A percentile compares a stretch with the other conserved stretches of the same genome.
Evolutionary conservation across 495 filamentous ascomycete species (phyloP).

Genomic region (Xylaria scruposa): DNA sequence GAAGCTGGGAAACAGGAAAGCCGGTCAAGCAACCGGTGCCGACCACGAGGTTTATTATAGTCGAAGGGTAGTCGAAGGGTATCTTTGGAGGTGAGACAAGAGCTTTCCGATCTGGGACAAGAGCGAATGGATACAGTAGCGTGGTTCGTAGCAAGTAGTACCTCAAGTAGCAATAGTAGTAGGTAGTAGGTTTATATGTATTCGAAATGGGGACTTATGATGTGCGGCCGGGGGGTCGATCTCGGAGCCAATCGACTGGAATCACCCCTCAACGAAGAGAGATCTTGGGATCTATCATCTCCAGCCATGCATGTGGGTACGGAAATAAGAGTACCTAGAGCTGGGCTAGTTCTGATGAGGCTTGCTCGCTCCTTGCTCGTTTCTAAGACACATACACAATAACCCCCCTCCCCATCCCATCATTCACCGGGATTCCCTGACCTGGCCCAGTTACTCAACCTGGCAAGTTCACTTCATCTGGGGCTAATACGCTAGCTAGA

Average conservation of each 20-base stretch:
- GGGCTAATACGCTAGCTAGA: slow-evolving; percentile 22
- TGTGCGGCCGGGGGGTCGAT: slow-evolving; percentile 29
- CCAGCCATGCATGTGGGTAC: slow-evolving; percentile 31
- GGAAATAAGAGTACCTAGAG: slow-evolving; percentile 27
- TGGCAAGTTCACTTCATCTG: slow-evolving; percentile 25
- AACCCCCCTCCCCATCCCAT: too few relatives aligned
- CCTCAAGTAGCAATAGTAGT: too few relatives aligned
- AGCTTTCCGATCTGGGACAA: slow-evolving; percentile 25
- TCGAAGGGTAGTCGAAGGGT: slow-evolving; percentile 20
- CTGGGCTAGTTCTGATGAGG: slow-evolving; percentile 30
- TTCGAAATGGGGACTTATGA: slow-evolving; percentile 25
- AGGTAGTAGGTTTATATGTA: background rate
- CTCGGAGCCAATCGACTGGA: slow-evolving; percentile 32
- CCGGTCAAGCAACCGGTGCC: slow-evolving; percentile 15
- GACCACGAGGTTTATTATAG: slow-evolving; percentile 28
- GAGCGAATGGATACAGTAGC: slow-evolving; percentile 26
- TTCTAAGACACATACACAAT: slow-evolving; percentile 7
- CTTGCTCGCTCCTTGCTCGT: slow-evolving; percentile 20
- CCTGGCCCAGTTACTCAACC: background rate
- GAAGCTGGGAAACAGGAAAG: background rate
- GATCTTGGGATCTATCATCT: slow-evolving; percentile 29
- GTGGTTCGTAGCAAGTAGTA: too few relatives aligned
- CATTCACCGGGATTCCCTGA: slow-evolving; percentile 12
- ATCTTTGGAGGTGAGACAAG: slow-evolving; percentile 21
- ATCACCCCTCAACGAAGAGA: slow-evolving; percentile 29